A percentile compares a stretch with the other conserved stretches of the same genome.
phyloP scores from a whole-genome alignment of 176 grass and related monocot genomes.

The Eragrostis nindensis region DNA sequence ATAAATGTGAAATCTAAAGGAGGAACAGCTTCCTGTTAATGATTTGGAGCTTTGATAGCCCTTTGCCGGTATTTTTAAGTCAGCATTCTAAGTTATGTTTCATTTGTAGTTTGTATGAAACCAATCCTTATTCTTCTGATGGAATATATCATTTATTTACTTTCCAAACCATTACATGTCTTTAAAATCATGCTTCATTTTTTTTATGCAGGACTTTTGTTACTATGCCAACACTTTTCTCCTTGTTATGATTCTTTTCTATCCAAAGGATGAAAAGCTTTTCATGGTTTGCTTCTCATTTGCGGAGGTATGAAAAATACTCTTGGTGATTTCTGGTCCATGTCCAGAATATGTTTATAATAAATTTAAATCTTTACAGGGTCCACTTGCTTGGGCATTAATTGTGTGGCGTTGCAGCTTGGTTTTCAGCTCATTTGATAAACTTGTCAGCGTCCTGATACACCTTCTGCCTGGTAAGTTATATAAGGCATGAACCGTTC shows the following conservation, averaged over 20 bases:
- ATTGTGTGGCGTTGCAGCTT: conserved; percentile 98
- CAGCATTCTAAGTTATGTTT: conserved; percentile 11
- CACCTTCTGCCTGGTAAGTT: conserved; percentile 94
- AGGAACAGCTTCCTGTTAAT: not conserved
- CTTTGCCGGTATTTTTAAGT: not conserved
- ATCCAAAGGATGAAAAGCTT: conserved; percentile 96
- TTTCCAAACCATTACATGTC: not conserved
- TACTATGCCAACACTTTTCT: conserved; percentile 99
- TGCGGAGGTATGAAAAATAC: conserved; percentile 78
- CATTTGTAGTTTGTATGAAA: not conserved
- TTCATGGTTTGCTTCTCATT: conserved; percentile 99
- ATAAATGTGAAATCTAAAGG: not conserved
- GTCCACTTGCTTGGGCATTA: conserved; percentile 95
- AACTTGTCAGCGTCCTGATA: conserved; percentile 97
- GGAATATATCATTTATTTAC: not conserved
- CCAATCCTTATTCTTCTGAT: conserved; percentile 4
- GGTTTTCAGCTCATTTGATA: conserved; percentile 97
- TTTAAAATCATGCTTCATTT: not conserved
- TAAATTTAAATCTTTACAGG: conserved; percentile 59
- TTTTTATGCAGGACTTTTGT: conserved; percentile 84
- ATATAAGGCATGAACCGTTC: conserved; percentile 4
- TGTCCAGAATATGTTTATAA: conserved; percentile 21
- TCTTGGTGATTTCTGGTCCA: not conserved
- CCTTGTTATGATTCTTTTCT: conserved; percentile 93
- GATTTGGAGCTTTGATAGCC: not conserved